phyloP scores from a whole-genome alignment of 2,329 filamentous ascomycete species.

The Didymella keratinophila region DNA sequence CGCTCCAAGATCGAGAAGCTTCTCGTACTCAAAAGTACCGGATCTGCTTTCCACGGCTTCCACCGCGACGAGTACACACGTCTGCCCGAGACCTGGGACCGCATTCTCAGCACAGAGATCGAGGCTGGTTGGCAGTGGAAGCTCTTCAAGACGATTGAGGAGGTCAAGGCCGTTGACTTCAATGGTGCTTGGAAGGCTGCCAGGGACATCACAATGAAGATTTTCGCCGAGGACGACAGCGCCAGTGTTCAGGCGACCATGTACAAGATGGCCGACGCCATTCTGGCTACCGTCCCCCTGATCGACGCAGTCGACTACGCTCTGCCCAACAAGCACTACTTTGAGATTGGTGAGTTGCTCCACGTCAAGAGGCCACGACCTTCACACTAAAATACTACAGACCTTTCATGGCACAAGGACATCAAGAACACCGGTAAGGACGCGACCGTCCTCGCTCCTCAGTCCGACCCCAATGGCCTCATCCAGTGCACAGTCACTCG shows the following conservation, averaged over 20 bases:
- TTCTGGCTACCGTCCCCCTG: slow-evolving; percentile 76
- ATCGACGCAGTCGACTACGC: slow-evolving; percentile 79
- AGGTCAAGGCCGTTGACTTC: slow-evolving; percentile 75
- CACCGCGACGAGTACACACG: slow-evolving; percentile 93
- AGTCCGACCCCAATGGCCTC: slow-evolving; percentile 90
- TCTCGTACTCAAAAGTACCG: slow-evolving; percentile 93
- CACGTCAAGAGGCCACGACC: neutral
- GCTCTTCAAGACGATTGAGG: slow-evolving; percentile 69
- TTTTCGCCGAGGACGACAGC: slow-evolving; percentile 88
- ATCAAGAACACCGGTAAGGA: slow-evolving; percentile 94
- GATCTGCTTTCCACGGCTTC: slow-evolving; percentile 95
- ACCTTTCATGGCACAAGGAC: slow-evolving; percentile 96
- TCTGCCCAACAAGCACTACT: slow-evolving; percentile 98
- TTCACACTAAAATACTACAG: slow-evolving; percentile 57
- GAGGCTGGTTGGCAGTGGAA: slow-evolving; percentile 89
- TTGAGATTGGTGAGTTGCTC: slow-evolving; percentile 79
- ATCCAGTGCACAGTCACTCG: slow-evolving; percentile 91
- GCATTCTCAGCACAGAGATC: slow-evolving; percentile 93
- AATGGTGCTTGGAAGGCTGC: slow-evolving; percentile 80
- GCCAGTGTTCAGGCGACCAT: slow-evolving; percentile 96
- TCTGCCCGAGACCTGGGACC: slow-evolving; percentile 89
- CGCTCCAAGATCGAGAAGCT: slow-evolving; percentile 81
- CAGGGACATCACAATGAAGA: slow-evolving; percentile 86
- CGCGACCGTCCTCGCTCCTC: slow-evolving; percentile 93
- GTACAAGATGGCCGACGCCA: slow-evolving; percentile 97